Evolutionary conservation across 768 basidiomycete species (phyloP), one percentile per base, ranked within the genome.

Genomic region (Lepiota brunneoincarnata): DNA sequence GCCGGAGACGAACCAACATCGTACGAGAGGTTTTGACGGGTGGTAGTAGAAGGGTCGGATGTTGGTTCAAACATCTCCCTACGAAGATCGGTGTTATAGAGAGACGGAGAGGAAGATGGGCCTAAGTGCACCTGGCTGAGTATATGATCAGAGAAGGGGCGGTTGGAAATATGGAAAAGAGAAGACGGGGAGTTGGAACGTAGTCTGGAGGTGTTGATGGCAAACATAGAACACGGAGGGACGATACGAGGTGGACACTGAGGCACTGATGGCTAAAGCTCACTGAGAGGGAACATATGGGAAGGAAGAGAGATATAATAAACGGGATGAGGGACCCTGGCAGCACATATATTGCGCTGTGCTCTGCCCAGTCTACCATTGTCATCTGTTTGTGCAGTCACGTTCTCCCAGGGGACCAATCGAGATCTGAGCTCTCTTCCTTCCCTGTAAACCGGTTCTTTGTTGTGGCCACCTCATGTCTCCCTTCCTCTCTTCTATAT

Each of bases 321-420:
- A 54, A 39, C 5, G 2, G n/a, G 15, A 54, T 14, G 12, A 18
- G 18, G 38, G 43, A 18, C 51, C 43, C 51, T 54, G 21, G 43
- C 44, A 39, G 24, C 26, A 39, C 52, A 46, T 46, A 51, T 41
- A 54, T 51, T 35, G 44, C 43, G 20, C n/a, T 45, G 35, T 24
- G 24, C 18, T 14, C 23, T 37, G 20, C 18, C 44, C 28, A 36
- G 45, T 46, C 52, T 46, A 24, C 14, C 42, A 28, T 42, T 51
- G 41, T 15, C 45, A 50, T 40, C 59, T 65, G 62, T 61, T 60
- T 51, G 58, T 54, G 31, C 57, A 58, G 26, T 64, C 60, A 58
- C 58, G 56, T 49, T 66, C 62, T n/a, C 60, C 62, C 37, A 40
- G 39, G 38, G 40, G 54, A 36, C 43, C 23, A 10, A 23, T 18